Base-by-base conservation (phyloP, 352 stramenopile species). In the Phytophthora sansomeana region DNA sequence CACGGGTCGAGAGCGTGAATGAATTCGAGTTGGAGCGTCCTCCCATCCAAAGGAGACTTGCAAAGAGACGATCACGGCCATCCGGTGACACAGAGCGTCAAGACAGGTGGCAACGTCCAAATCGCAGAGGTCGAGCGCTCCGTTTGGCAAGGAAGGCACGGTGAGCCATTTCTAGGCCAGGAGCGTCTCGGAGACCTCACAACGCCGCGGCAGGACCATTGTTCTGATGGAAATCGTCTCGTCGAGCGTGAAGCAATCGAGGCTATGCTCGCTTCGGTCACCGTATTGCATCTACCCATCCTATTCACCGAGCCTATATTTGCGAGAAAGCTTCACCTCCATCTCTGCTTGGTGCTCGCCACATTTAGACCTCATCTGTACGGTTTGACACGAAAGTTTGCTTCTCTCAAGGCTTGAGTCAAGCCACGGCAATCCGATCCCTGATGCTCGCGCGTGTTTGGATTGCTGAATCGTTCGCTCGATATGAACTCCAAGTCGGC, bases 61-160 rank as follows among this genome's bases (percentile, higher is more conserved):
- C 63, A 72, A 76, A 44, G 50, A 58, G 63, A 54, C 63, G 68
- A 67, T 50, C 32, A 63, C 14, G 26, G 39, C 50, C 57, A 66
- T 62, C 38, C 51, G 56, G 47, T 68, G 56, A 65, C 50, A 62
- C 51, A 64, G 43, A 49, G 47, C 46, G 33, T 67, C 62, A 64
- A 32, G 59, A 65, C 63, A 72, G 56, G 46, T 74, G 65, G 55
- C 41, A 47, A 4, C 14, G 38, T 47, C 50, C 63, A 65, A 72
- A 75, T 72, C 62, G 29, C 24, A 8, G 43, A 42, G 63, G 71
- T 67, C 47, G 46, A 51, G 61, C 48, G 36, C 43, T 60, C 38
- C 53, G 53, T 58, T 65, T 64, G 59, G 35, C 54, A 33, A 33
- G 9, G 7, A 24, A 24, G 21, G 21, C 21, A 24, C 21, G 21